These are phyloP conservation scores for Ceratocystis colombiana DNA, from an alignment of 2,329 filamentous ascomycete species.

Conservation along the genomic window DNA sequence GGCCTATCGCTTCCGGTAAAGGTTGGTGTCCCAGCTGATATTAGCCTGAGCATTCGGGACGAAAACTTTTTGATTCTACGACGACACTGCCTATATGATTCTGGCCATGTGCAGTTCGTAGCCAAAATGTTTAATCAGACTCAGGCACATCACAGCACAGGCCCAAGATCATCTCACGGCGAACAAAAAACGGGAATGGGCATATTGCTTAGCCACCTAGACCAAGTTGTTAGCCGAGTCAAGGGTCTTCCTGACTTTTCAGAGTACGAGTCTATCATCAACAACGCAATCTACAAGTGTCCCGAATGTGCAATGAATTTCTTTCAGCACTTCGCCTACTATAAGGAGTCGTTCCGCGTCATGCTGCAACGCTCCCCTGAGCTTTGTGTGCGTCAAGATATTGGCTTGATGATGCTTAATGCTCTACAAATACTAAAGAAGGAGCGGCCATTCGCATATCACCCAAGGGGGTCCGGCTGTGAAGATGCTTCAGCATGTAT, in stretches of 20 bases:
- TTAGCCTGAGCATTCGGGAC: constrained; percentile 51
- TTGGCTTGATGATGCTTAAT: constrained; percentile 42
- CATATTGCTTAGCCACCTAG: constrained; percentile 54
- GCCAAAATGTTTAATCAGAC: constrained; percentile 50
- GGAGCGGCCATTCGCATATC: constrained; percentile 41
- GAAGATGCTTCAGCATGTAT: constrained; percentile 32
- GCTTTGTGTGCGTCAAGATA: constrained; percentile 43
- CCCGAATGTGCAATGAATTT: constrained; percentile 48
- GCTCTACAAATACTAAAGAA: constrained; percentile 45
- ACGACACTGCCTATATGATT: constrained; percentile 70
- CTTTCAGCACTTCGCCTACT: constrained; percentile 50
- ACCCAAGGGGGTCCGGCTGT: constrained; percentile 30
- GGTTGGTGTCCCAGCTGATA: constrained; percentile 37
- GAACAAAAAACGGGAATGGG: constrained; percentile 44
- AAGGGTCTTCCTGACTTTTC: constrained; percentile 58
- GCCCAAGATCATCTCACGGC: constrained; percentile 33
- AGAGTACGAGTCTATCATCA: constrained; percentile 42
- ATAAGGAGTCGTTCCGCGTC: constrained; percentile 50
- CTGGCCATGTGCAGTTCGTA: constrained; percentile 58
- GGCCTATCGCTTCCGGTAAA: constrained; percentile 33
- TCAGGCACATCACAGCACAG: constrained; percentile 32
- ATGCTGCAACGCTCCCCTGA: constrained; percentile 55
- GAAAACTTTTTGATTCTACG: constrained; percentile 67
- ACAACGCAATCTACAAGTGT: constrained; percentile 41
- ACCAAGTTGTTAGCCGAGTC: constrained; percentile 62